These are phyloP conservation scores for Physcomitrellopsis africana DNA, from an alignment of 225 moss, liverwort and hornwort species.

Conservation along the genomic window DNA sequence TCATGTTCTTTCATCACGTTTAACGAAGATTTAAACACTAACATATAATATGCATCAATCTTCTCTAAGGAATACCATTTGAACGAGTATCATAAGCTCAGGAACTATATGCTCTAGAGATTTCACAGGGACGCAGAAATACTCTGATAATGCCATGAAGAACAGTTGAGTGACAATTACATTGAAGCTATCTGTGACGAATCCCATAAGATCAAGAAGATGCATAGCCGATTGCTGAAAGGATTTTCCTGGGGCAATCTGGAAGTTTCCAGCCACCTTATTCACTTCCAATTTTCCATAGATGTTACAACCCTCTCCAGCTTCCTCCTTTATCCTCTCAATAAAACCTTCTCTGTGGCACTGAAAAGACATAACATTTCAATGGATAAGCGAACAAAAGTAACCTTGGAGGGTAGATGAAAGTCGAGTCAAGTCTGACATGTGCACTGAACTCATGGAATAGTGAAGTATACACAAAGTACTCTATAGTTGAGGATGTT, in stretches of 20 bases:
- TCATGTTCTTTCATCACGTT: not conserved
- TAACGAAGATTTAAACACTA: not conserved
- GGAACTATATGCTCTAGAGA: not conserved
- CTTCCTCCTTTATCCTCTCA: constrained; percentile 92
- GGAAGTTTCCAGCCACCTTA: constrained; percentile 99
- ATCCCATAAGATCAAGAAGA: constrained; percentile 86
- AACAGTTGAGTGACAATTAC: constrained; percentile 36
- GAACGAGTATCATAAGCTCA: not conserved
- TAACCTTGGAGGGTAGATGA: not conserved
- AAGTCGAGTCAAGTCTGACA: constrained; percentile 18
- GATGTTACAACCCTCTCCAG: constrained; percentile 97
- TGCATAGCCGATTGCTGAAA: constrained; percentile 98
- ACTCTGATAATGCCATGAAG: not conserved
- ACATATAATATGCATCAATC: constrained; percentile 14
- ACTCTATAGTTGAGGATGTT: no score
- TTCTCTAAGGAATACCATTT: not conserved
- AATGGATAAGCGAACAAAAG: constrained; percentile 28
- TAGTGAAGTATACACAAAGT: constrained; percentile 5
- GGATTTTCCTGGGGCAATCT: constrained; percentile 97
- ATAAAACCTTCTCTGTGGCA: constrained; percentile 98
- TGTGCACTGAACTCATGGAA: constrained; percentile 2
- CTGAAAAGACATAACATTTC: constrained; percentile 50
- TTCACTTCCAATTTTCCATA: constrained; percentile 98
- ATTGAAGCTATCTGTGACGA: constrained; percentile 87
- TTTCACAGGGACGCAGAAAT: not conserved